Conservation (phyloP, 2,329 filamentous ascomycete species). For the Xylaria sp. region DNA sequence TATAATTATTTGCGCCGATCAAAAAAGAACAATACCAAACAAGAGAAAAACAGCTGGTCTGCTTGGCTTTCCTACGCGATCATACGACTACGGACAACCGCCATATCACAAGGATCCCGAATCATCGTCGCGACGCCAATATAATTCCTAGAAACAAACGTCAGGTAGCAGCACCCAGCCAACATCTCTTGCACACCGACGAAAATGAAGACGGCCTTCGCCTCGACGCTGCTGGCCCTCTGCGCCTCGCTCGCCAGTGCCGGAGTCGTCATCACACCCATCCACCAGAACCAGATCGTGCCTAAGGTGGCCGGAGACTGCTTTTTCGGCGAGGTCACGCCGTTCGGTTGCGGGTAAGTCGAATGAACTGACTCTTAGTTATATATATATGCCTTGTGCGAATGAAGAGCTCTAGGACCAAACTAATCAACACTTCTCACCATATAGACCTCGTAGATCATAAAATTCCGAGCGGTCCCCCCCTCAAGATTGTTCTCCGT, state of each 20-base stretch:
- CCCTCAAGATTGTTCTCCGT: background rate
- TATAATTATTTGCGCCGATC: background rate
- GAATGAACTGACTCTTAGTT: background rate
- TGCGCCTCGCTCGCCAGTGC: slow-evolving; percentile 52
- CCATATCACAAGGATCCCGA: background rate
- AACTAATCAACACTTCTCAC: background rate
- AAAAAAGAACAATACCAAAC: background rate
- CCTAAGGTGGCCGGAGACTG: slow-evolving; percentile 52
- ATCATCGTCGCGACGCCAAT: background rate
- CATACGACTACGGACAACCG: background rate
- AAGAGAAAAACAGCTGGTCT: background rate
- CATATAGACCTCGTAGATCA: background rate
- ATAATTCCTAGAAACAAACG: background rate
- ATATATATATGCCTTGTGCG: background rate
- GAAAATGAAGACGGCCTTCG: slow-evolving; percentile 46
- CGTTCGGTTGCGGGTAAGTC: slow-evolving; percentile 60
- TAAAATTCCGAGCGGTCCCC: background rate
- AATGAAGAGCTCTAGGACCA: background rate
- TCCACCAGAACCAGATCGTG: slow-evolving; percentile 55
- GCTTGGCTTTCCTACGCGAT: background rate
- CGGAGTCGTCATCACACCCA: slow-evolving; percentile 59
- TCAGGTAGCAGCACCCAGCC: background rate
- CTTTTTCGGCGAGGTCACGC: slow-evolving; percentile 58
- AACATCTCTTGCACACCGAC: background rate
- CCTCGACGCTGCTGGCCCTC: slow-evolving; percentile 46